Conservation (phyloP, 257 asterid genomes). For the Ajuga chamaepitys region DNA sequence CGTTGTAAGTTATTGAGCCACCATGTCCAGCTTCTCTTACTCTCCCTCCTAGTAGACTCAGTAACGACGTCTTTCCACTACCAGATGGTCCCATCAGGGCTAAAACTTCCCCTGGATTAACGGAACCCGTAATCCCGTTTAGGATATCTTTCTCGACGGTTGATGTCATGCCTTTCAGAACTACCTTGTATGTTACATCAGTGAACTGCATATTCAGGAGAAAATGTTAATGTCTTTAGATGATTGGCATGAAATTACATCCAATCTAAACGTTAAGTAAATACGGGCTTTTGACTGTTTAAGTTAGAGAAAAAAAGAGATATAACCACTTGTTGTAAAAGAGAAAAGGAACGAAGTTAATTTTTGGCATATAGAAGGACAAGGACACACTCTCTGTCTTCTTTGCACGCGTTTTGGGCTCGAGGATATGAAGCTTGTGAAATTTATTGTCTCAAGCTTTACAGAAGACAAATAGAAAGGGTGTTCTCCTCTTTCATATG, state of each 20-base stretch:
- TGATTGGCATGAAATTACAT: background rate
- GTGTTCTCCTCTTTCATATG: too few species aligned
- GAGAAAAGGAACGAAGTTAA: too few species aligned
- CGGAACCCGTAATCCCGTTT: constrained; percentile 74
- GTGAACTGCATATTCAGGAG: constrained; percentile 57
- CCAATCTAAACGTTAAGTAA: too few species aligned
- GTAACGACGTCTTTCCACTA: constrained; percentile 86
- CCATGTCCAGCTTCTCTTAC: constrained; percentile 38
- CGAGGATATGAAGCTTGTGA: too few species aligned
- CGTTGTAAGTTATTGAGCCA: constrained; percentile 69
- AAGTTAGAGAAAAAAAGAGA: too few species aligned
- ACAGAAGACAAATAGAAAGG: too few species aligned
- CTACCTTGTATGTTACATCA: constrained; percentile 77
- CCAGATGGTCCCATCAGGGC: constrained; percentile 99
- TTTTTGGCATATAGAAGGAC: too few species aligned
- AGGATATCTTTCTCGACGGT: constrained; percentile 70
- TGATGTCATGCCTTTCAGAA: constrained; percentile 57
- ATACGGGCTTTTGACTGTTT: too few species aligned
- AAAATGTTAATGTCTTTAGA: background rate
- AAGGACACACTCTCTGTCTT: too few species aligned
- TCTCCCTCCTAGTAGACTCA: constrained; percentile 85
- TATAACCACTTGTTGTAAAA: too few species aligned
- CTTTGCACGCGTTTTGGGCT: too few species aligned
- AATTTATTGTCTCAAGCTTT: too few species aligned
- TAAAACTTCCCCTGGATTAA: constrained; percentile 85